Conservation (phyloP, 768 basidiomycete species). For the Pisolithus marmoratus region DNA sequence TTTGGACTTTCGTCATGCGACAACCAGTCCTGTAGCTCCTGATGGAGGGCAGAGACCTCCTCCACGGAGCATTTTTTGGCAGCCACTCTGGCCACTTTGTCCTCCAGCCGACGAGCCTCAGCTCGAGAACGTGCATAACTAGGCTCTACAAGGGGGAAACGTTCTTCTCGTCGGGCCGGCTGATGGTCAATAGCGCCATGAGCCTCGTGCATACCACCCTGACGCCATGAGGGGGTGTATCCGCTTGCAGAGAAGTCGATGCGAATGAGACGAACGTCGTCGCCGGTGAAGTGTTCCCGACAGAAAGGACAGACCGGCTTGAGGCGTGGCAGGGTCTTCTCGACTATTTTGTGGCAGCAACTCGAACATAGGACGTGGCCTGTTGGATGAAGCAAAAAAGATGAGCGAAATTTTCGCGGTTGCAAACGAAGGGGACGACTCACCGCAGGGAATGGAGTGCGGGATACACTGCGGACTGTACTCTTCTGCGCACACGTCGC, state of each 20-base stretch:
- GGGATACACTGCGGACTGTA: slow-evolving; percentile 69
- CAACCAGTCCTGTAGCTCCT: slow-evolving; percentile 76
- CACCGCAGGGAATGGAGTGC: slow-evolving; percentile 80
- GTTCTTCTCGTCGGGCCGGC: slow-evolving; percentile 42
- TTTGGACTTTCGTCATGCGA: slow-evolving; percentile 51
- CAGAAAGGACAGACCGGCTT: slow-evolving; percentile 82
- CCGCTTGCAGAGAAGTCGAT: slow-evolving; percentile 69
- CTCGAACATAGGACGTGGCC: slow-evolving; percentile 76
- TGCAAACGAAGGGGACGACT: slow-evolving; percentile 17
- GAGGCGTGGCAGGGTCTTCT: slow-evolving; percentile 69
- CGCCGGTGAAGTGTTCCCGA: slow-evolving; percentile 65
- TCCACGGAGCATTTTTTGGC: slow-evolving; percentile 85
- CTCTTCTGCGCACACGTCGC: slow-evolving; percentile 89
- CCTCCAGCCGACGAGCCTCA: slow-evolving; percentile 66
- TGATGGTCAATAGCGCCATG: slow-evolving; percentile 35
- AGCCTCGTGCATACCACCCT: slow-evolving; percentile 45
- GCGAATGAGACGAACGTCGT: slow-evolving; percentile 69
- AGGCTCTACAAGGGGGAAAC: slow-evolving; percentile 42
- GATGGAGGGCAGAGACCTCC: slow-evolving; percentile 72
- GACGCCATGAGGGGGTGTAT: slow-evolving; percentile 60
- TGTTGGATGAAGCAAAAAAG: slow-evolving; percentile 21
- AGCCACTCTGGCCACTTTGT: slow-evolving; percentile 73
- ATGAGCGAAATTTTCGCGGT: slow-evolving; percentile 17
- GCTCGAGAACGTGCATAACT: slow-evolving; percentile 36
- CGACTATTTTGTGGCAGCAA: slow-evolving; percentile 76